phyloP scores from a whole-genome alignment of 176 grass and related monocot genomes.

The barley (Hordeum vulgare) region MorexV3_pseudomolecules_assembly NC_058522.1:568384453-568384952 shows the following conservation, averaged over 20 bases:
- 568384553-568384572: slow-evolving; percentile 21
- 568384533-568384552: slow-evolving; percentile 73
- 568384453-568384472: no score
- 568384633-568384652: slow-evolving; percentile 77
- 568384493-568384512: slow-evolving; percentile 57
- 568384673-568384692: slow-evolving; percentile 21
- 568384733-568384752: background rate
- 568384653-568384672: slow-evolving; percentile 58
- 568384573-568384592: background rate
- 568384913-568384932: slow-evolving; percentile 84
- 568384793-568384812: slow-evolving; percentile 64
- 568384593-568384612: slow-evolving; percentile 45
- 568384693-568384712: background rate
- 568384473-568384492: no score
- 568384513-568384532: slow-evolving; percentile 67
- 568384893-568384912: slow-evolving; percentile 79
- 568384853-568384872: slow-evolving; percentile 56
- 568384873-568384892: slow-evolving; percentile 72
- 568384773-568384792: slow-evolving; percentile 95
- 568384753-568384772: background rate
- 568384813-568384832: slow-evolving; percentile 84
- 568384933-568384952: slow-evolving; percentile 12
- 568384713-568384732: background rate
- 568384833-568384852: slow-evolving; percentile 88
- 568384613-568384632: slow-evolving; percentile 73